phyloP scores from a whole-genome alignment of 2,329 filamentous ascomycete species.

The Beauveria caledonica region DNA sequence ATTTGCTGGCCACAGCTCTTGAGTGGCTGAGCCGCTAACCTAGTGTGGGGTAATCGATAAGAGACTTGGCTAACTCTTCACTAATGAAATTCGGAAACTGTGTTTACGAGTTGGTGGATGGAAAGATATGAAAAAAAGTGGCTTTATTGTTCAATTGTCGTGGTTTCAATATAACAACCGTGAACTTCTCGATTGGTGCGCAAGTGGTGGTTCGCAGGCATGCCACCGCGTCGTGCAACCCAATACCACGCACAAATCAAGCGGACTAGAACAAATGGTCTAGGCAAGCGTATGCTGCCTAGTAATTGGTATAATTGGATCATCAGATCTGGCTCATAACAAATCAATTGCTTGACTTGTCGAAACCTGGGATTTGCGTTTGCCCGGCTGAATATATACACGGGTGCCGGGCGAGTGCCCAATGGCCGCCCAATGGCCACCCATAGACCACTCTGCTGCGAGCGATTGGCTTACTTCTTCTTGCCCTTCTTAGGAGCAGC shows the following conservation, averaged over 20 bases:
- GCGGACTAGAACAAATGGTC: neutral
- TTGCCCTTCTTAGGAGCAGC: constrained; percentile 43
- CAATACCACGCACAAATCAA: constrained; percentile 16
- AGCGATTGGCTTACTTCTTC: constrained; percentile 28
- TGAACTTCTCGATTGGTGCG: too few species aligned
- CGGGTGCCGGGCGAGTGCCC: neutral
- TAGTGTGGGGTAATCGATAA: constrained; percentile 13
- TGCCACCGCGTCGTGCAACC: too few species aligned
- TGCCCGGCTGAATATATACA: constrained; percentile 8
- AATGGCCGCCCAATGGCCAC: neutral
- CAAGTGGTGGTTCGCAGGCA: too few species aligned
- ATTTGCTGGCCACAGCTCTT: constrained; percentile 5
- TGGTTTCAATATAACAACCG: too few species aligned
- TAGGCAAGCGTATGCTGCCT: neutral
- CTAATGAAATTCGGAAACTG: neutral
- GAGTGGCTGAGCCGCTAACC: constrained; percentile 6
- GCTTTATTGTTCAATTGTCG: too few species aligned
- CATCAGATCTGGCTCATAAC: neutral
- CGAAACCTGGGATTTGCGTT: neutral
- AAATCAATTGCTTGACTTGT: neutral
- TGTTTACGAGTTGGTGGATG: neutral
- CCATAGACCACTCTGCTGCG: neutral
- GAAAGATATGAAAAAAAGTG: too few species aligned
- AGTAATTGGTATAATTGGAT: neutral
- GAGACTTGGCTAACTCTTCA: neutral